phyloP scores from a whole-genome alignment of 2,329 filamentous ascomycete genomes.

The Aspergillus flavus region DNA sequence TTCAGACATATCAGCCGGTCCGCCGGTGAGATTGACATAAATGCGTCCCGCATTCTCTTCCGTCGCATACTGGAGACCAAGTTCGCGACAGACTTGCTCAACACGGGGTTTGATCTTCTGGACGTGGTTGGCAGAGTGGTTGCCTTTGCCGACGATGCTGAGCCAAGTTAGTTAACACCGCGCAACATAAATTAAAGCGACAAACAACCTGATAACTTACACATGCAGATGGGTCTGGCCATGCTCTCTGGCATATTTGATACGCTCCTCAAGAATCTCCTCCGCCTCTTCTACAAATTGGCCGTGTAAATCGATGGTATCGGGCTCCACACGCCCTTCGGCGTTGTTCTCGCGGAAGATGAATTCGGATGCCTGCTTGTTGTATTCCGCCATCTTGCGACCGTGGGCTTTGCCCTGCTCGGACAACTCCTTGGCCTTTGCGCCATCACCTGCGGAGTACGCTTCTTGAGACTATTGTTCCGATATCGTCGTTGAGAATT shows the following conservation, averaged over 20 bases:
- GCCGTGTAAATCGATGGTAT: constrained; percentile 93
- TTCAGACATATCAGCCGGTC: constrained; percentile 55
- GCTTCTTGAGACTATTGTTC: constrained; percentile 68
- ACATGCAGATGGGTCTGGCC: constrained; percentile 86
- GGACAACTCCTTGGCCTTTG: constrained; percentile 77
- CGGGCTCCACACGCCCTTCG: constrained; percentile 68
- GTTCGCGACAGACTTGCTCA: constrained; percentile 79
- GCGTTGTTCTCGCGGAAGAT: constrained; percentile 97
- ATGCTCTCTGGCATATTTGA: constrained; percentile 71
- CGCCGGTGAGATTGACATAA: constrained; percentile 82
- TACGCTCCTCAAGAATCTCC: constrained; percentile 82
- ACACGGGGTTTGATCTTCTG: constrained; percentile 97
- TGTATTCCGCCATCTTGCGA: constrained; percentile 82
- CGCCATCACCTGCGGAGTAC: constrained; percentile 81
- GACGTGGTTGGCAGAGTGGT: constrained; percentile 78
- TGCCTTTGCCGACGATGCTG: constrained; percentile 89
- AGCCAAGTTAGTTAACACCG: background rate
- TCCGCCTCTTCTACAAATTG: constrained; percentile 95
- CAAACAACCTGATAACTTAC: constrained; percentile 42
- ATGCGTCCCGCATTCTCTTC: constrained; percentile 90
- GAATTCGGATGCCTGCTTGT: constrained; percentile 86
- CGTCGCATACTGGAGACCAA: constrained; percentile 79
- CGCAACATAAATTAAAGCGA: background rate
- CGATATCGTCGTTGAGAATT: background rate
- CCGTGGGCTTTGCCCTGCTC: constrained; percentile 85